Conservation (phyloP, 768 basidiomycete species). For the Tulasnella calospora region DNA sequence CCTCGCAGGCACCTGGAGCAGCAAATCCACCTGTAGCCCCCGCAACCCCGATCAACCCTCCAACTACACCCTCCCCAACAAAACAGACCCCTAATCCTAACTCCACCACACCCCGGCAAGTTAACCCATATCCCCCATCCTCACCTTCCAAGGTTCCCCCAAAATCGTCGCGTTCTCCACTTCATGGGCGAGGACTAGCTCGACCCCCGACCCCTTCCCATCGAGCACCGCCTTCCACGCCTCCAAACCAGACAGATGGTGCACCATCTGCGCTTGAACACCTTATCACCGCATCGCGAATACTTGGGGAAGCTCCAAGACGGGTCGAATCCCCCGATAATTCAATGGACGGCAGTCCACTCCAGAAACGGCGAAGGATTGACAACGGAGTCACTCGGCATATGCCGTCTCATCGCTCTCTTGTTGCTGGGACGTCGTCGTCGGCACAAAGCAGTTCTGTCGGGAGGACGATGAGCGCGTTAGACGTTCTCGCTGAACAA, state of each 20-base stretch:
- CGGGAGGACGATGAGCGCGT: conserved; percentile 26
- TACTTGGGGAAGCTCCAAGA: not conserved
- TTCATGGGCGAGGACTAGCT: not conserved
- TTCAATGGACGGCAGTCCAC: not conserved
- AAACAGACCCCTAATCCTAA: not conserved
- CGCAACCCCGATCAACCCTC: not conserved
- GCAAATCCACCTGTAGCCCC: not conserved
- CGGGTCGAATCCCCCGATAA: not conserved
- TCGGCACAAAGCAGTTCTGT: not conserved
- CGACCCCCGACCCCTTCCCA: not conserved
- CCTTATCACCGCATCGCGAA: conserved; percentile 24
- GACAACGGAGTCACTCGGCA: not conserved
- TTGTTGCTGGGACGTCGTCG: not conserved
- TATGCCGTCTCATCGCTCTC: not conserved
- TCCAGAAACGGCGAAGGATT: conserved; percentile 20
- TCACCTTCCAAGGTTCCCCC: not conserved
- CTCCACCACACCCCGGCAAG: not conserved
- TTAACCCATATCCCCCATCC: not conserved
- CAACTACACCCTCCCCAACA: not conserved
- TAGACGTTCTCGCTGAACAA: conserved; percentile 28
- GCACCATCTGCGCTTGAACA: conserved; percentile 24
- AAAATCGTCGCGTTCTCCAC: not conserved
- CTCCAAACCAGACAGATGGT: not conserved
- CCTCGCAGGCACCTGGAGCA: not conserved
- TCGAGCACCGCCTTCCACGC: not conserved